These are phyloP conservation scores for Silene noctiflora DNA, from an alignment of 179 eudicot genomes.

Conservation along the genomic window DNA sequence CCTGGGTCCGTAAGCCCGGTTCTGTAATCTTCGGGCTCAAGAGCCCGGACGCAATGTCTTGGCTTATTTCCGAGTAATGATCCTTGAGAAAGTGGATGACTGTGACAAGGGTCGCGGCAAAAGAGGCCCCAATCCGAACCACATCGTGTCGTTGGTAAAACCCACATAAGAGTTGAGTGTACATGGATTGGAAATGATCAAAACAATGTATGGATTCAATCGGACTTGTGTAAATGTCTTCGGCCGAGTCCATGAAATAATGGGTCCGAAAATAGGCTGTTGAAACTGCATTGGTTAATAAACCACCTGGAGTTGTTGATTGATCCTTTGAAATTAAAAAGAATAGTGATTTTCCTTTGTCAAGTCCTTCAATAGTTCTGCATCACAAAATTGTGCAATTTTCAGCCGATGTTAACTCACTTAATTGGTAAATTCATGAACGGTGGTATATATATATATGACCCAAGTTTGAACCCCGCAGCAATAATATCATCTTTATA, in stretches of 20 bases:
- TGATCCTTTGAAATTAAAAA: slow-evolving; percentile 63
- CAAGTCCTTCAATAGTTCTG: slow-evolving; percentile 57
- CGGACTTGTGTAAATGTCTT: slow-evolving; percentile 64
- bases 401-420: no score
- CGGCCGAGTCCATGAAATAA: slow-evolving; percentile 52
- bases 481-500: no score
- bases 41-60: slow-evolving; percentile 44
- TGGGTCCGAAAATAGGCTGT: slow-evolving; percentile 64
- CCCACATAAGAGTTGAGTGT: slow-evolving; percentile 64
- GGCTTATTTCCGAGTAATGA: slow-evolving; percentile 45
- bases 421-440: no score
- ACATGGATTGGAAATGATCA: slow-evolving; percentile 76
- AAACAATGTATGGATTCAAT: slow-evolving; percentile 58
- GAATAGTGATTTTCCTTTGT: slow-evolving; percentile 73
- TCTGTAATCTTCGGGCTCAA: slow-evolving; percentile 45
- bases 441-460: no score
- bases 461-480: no score
- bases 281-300: slow-evolving; percentile 58
- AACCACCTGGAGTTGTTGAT: slow-evolving; percentile 67
- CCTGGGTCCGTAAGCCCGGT: slow-evolving; percentile 40
- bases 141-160: slow-evolving; percentile 54
- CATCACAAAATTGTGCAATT: no score
- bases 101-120: slow-evolving; percentile 68
- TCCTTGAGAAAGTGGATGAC: slow-evolving; percentile 63
- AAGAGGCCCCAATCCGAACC: slow-evolving; percentile 69